Conservation (phyloP, 345 rosid species). For the Ceriops decandra region DNA sequence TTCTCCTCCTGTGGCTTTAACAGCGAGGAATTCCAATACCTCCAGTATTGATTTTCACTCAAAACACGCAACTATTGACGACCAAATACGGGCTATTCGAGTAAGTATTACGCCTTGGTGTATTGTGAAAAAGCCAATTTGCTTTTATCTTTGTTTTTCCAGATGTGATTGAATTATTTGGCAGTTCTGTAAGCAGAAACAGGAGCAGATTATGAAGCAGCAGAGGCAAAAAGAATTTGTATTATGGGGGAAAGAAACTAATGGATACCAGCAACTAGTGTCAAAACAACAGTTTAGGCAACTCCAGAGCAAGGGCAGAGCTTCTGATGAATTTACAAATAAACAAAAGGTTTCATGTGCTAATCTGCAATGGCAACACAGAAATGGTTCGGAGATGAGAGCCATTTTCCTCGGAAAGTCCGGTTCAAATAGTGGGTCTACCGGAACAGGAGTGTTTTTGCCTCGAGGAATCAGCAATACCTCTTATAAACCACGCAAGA, state of each 20-base stretch:
- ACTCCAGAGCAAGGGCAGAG: constrained; percentile 23
- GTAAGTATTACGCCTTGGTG: constrained; percentile 22
- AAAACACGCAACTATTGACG: constrained; percentile 54
- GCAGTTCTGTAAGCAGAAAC: constrained; percentile 35
- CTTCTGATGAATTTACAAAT: background rate
- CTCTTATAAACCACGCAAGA: constrained; percentile 44
- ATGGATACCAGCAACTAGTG: constrained; percentile 5
- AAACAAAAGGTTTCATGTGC: constrained; percentile 22
- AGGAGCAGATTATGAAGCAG: constrained; percentile 37
- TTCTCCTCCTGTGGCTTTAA: constrained; percentile 1
- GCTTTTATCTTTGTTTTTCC: background rate
- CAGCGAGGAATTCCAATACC: constrained; percentile 3
- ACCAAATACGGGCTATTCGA: constrained; percentile 54
- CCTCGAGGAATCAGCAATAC: constrained; percentile 43
- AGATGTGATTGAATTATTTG: no score
- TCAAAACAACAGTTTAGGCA: constrained; percentile 15
- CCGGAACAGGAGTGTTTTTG: constrained; percentile 91
- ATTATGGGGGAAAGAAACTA: background rate
- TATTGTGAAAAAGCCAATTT: no score
- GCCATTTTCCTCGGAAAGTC: constrained; percentile 58
- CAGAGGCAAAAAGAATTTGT: constrained; percentile 13
- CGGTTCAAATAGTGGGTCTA: constrained; percentile 43
- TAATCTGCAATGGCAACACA: constrained; percentile 30
- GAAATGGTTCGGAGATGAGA: constrained; percentile 44
- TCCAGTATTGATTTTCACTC: constrained; percentile 29